Base-by-base conservation (phyloP, 345 rosid species). In the Alliaria petiolata region DNA sequence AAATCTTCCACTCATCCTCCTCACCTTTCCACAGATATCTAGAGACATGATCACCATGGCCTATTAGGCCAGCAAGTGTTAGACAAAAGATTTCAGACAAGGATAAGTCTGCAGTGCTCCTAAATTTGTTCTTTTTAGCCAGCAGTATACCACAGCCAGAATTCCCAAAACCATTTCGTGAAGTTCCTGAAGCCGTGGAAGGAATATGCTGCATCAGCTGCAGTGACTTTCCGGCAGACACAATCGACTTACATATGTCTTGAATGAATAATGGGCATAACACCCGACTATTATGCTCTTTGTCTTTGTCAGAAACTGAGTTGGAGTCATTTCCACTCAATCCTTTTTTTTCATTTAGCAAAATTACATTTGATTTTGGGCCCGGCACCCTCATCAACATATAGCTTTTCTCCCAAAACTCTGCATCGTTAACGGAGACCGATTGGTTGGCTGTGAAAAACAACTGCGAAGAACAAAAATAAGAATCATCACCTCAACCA, bases 181-280 rank as follows among this genome's bases (percentile, higher is more conserved):
- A 70, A 74, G 49, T 55, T 65, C 52, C 75, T 14, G 79, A 70
- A 51, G 67, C 79, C 60, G 85, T 71, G 63, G 79, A 61, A 69
- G 86, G 84, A 74, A 85, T 75, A 77, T 87, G 96, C 42, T 81
- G 84, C 59, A 90, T 86, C 78, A 95, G 83, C 82, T 92, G 98
- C 83, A 90, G 79, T 28, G 99, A 95, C 81, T 95, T 95, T 65
- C 99, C 99, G 26, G 97, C 99, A 70, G 97, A 90, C 73, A 95
- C 83, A 80, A 92, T 85, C 36, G 98, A 86, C 70, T 83, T 85
- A 58, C 86, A 85, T 47, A 82, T 83, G 83, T 86, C 93, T 83
- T 82, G 87, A 13, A 95, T 68, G 82, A 90, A 90, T 66, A 84
- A 65, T 67, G 99, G 99, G 65, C 89, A 95, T 47, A 75, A 53